Evolutionary conservation across 148 eudicot genomes (phyloP).

Genomic region (Arctostaphylos glauca): DNA sequence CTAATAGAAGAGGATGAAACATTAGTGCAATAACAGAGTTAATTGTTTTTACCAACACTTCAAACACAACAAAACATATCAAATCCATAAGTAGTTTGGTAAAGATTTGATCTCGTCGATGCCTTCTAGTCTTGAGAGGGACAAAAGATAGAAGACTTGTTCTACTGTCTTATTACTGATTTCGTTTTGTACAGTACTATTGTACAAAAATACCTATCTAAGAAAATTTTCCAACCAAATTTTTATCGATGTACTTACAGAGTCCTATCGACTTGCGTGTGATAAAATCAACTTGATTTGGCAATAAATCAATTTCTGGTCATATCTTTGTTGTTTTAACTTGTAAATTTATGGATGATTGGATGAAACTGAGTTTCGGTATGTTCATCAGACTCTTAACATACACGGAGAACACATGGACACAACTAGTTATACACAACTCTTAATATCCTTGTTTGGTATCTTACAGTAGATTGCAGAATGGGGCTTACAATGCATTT

Average conservation of each 20-base stretch:
- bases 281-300: neutral
- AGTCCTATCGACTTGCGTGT: neutral
- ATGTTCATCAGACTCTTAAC: neutral
- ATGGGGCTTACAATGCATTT: neutral
- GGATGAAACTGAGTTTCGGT: neutral
- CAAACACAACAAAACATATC: neutral
- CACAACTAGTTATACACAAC: neutral
- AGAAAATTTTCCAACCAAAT: neutral
- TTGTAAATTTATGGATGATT: neutral
- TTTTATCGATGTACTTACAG: neutral
- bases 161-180: neutral
- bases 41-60: neutral
- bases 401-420: neutral
- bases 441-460: neutral
- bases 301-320: neutral
- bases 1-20: neutral
- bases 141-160: neutral
- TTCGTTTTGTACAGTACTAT: neutral
- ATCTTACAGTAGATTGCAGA: neutral
- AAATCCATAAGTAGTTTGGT: neutral
- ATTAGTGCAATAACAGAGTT: neutral
- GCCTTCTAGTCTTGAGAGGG: neutral
- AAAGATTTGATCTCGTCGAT: neutral
- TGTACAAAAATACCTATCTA: neutral
- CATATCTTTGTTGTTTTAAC: neutral